phyloP scores from a whole-genome alignment of 495 filamentous ascomycete genomes.

The Xylaria sp. region DNA sequence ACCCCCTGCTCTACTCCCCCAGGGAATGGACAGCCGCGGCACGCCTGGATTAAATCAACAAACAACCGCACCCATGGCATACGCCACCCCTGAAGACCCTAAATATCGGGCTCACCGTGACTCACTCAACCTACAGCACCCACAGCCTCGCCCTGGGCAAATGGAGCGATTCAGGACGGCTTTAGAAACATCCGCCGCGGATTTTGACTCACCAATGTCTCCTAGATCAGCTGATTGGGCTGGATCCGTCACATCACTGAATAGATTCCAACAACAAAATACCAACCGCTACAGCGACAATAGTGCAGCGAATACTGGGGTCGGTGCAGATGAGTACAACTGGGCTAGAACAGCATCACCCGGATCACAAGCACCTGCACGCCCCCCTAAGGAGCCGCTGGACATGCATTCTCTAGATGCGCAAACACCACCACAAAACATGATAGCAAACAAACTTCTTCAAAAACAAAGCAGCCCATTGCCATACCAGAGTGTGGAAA shows the following conservation, averaged over 20 bases:
- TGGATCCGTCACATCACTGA: constrained; percentile 62
- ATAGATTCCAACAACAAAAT: constrained; percentile 48
- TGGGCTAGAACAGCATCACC: constrained; percentile 50
- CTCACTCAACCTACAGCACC: constrained; percentile 87
- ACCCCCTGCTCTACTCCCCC: constrained; percentile 48
- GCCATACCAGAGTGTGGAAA: constrained; percentile 56
- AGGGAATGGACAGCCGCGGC: constrained; percentile 27
- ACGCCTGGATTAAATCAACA: constrained; percentile 34
- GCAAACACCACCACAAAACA: constrained; percentile 44
- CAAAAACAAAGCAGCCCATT: constrained; percentile 49
- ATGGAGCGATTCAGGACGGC: constrained; percentile 81
- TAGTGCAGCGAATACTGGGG: constrained; percentile 39
- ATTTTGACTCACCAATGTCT: constrained; percentile 69
- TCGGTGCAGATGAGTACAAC: constrained; percentile 45
- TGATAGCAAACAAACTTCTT: constrained; percentile 51
- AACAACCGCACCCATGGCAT: constrained; percentile 41
- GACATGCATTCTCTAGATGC: constrained; percentile 39
- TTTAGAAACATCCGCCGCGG: constrained; percentile 79
- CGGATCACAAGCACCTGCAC: constrained; percentile 47
- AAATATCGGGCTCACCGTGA: constrained; percentile 92
- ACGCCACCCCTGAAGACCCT: constrained; percentile 74
- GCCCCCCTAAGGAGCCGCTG: constrained; percentile 61
- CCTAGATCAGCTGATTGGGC: constrained; percentile 79
- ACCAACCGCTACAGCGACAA: constrained; percentile 55
- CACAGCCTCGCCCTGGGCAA: constrained; percentile 84